A percentile compares a stretch with the other conserved stretches of the same genome.
These are phyloP conservation scores for Arabidopsis lyrata DNA, from an alignment of 441 rosid species.

Conservation along the genomic window DNA sequence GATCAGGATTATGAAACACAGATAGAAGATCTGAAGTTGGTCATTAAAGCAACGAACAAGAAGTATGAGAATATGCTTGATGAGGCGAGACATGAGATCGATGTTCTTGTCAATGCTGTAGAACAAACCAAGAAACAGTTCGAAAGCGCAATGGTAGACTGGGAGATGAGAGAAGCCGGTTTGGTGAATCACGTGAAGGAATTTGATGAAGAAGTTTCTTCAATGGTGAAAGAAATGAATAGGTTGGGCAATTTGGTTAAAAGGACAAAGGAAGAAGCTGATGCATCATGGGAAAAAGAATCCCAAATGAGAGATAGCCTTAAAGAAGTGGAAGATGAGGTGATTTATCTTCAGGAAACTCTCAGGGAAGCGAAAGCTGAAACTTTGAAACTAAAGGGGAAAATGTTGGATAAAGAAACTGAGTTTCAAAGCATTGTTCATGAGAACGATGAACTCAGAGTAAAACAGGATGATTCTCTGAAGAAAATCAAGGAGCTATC, in stretches of 20 bases:
- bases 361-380: constrained; percentile 65
- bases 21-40: constrained; percentile 68
- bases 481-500: constrained; percentile 77
- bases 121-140: constrained; percentile 64
- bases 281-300: constrained; percentile 71
- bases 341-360: constrained; percentile 70
- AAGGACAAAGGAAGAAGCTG: constrained; percentile 72
- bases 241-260: constrained; percentile 66
- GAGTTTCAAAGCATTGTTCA: constrained; percentile 71
- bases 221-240: constrained; percentile 67
- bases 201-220: constrained; percentile 65
- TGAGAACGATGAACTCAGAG: constrained; percentile 72
- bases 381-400: constrained; percentile 68
- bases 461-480: constrained; percentile 60
- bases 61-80: constrained; percentile 74
- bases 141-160: constrained; percentile 58
- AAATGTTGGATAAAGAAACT: constrained; percentile 74
- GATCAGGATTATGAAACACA: constrained; percentile 71
- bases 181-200: constrained; percentile 60
- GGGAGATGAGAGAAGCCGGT: constrained; percentile 80
- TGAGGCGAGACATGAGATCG: constrained; percentile 69
- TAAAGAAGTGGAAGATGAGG: constrained; percentile 87
- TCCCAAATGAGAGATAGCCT: constrained; percentile 68
- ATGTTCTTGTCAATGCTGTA: constrained; percentile 54
- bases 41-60: constrained; percentile 65